Evolutionary conservation across 352 stramenopile genomes (phyloP).

Genomic region (Pythium phragmitis): DNA sequence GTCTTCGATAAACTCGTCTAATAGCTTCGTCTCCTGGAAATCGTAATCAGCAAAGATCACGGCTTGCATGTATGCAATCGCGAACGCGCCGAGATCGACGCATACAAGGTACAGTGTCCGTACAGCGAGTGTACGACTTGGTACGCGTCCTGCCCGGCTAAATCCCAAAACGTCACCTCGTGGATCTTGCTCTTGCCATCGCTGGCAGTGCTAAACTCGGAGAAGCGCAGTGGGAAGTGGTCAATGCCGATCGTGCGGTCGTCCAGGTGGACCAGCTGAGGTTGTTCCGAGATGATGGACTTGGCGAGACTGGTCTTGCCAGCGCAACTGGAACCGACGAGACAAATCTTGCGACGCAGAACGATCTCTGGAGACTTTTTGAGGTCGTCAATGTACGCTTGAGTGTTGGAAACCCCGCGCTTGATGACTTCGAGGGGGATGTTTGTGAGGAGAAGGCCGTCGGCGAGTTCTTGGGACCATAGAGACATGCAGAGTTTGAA

Average conservation of each 20-base stretch:
- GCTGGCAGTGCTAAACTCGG: too few relatives aligned
- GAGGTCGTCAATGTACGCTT: neutral
- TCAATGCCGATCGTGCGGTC: conserved; percentile 37
- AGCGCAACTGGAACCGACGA: neutral
- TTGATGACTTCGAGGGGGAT: neutral
- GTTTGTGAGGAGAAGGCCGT: neutral
- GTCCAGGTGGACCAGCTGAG: conserved; percentile 7
- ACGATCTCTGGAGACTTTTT: neutral
- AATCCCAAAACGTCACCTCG: conserved; percentile 25
- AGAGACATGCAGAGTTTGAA: neutral
- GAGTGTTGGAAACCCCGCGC: neutral
- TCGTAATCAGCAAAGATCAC: conserved; percentile 1
- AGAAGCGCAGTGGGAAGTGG: conserved; percentile 13
- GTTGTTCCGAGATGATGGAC: neutral
- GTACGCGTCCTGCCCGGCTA: conserved; percentile 19
- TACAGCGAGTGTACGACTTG: conserved; percentile 16
- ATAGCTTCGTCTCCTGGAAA: neutral
- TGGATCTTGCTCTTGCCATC: neutral
- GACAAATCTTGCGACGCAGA: conserved; percentile 3
- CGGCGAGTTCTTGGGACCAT: neutral
- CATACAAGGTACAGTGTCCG: conserved; percentile 18
- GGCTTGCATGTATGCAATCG: neutral
- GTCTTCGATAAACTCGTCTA: conserved; percentile 13
- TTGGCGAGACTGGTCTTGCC: conserved; percentile 3
- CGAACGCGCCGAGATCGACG: conserved; percentile 15